Conservation (phyloP, 495 filamentous ascomycete species). For the Xylaria palmicola region DNA sequence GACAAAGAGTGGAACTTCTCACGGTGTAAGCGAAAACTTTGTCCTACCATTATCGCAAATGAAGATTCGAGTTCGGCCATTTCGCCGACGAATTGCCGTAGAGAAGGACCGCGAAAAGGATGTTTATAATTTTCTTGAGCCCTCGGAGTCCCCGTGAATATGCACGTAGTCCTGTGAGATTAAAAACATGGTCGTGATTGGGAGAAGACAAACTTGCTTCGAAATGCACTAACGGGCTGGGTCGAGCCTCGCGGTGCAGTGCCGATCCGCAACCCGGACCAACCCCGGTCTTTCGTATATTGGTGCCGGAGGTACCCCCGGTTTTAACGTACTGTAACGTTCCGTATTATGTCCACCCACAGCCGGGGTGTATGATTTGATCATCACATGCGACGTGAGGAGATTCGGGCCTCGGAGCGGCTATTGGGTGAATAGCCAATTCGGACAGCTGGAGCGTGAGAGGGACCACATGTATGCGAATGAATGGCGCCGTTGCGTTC, state of each 20-base stretch:
- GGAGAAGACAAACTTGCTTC: background rate
- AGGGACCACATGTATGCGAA: constrained; percentile 2
- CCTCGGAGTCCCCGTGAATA: background rate
- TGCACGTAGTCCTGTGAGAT: background rate
- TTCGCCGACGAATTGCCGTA: background rate
- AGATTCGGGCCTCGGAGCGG: background rate
- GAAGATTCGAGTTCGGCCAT: background rate
- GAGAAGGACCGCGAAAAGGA: too few relatives aligned
- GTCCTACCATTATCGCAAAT: background rate
- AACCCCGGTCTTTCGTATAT: constrained; percentile 7
- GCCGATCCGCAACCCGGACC: constrained; percentile 13
- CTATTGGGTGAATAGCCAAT: background rate
- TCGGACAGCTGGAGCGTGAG: background rate
- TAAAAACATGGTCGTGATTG: background rate
- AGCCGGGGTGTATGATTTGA: background rate
- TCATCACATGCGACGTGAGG: constrained; percentile 1
- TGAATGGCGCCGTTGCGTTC: constrained; percentile 1
- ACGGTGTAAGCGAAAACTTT: constrained; percentile 4
- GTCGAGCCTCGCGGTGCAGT: background rate
- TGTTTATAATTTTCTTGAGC: too few relatives aligned
- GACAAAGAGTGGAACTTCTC: background rate
- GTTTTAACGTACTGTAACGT: constrained; percentile 8
- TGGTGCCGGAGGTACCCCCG: constrained; percentile 12
- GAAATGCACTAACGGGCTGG: background rate
- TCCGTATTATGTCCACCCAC: background rate